These are phyloP conservation scores for Xylariaceae sp. DNA, from an alignment of 2,329 filamentous ascomycete genomes.

Conservation along the genomic window DNA sequence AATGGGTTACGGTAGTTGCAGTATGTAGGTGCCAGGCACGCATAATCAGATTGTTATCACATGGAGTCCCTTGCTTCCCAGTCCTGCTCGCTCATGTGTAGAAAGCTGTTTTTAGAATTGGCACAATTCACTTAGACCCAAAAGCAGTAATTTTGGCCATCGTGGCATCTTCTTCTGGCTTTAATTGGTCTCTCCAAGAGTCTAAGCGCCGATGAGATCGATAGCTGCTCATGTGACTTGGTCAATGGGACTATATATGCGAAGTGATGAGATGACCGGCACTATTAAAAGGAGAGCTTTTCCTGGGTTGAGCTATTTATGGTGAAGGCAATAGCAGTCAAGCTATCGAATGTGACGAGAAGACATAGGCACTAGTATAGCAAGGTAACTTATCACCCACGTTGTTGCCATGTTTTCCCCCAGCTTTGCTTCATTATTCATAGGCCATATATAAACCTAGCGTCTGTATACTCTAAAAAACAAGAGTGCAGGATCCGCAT, in stretches of 20 bases:
- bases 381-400: too few species aligned
- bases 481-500: conserved; percentile 17
- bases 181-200: conserved; percentile 23
- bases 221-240: conserved; percentile 25
- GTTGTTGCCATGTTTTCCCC: conserved; percentile 15
- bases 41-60: not conserved
- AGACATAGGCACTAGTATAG: too few species aligned
- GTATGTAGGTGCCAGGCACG: not conserved
- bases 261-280: conserved; percentile 3
- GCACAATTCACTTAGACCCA: conserved; percentile 7
- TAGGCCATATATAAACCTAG: not conserved
- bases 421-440: conserved; percentile 5
- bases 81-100: conserved; percentile 3
- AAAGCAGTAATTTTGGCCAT: conserved; percentile 5
- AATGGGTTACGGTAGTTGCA: too few species aligned
- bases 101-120: conserved; percentile 12
- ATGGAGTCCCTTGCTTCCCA: not conserved
- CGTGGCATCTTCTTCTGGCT: conserved; percentile 7
- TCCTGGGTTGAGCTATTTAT: conserved; percentile 13
- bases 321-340: not conserved
- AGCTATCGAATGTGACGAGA: conserved; percentile 13
- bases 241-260: conserved; percentile 23
- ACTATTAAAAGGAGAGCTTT: not conserved
- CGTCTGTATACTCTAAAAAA: not conserved
- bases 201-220: conserved; percentile 29